Evolutionary conservation across 2,329 filamentous ascomycete species (phyloP).

Genomic region (Sphaceloma murrayae): DNA sequence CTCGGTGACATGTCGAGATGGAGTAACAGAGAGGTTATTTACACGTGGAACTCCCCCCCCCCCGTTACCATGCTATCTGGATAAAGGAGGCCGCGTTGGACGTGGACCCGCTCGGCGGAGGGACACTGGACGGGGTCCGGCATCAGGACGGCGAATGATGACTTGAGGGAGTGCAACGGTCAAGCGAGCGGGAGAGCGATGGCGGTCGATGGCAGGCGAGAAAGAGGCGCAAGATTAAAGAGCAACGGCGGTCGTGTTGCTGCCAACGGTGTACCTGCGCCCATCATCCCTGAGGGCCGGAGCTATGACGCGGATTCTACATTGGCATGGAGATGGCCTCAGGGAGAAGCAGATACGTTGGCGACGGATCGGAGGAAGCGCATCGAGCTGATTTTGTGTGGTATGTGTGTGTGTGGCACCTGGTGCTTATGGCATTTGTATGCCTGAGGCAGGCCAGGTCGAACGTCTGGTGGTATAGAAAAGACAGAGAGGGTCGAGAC

Average conservation of each 20-base stretch:
- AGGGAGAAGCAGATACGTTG: neutral
- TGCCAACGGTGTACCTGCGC: conserved; percentile 13
- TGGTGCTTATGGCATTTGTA: too few species aligned
- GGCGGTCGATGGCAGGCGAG: neutral
- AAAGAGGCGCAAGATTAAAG: conserved; percentile 7
- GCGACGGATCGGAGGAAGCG: too few species aligned
- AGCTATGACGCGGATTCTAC: neutral
- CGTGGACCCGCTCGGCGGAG: neutral
- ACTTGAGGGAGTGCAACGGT: neutral
- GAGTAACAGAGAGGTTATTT: too few species aligned
- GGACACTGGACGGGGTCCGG: neutral
- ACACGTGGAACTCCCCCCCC: conserved; percentile 4
- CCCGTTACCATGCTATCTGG: conserved; percentile 13
- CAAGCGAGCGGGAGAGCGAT: neutral
- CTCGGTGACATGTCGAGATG: neutral
- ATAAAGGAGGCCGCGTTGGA: conserved; percentile 10
- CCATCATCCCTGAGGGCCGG: too few species aligned
- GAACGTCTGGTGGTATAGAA: too few species aligned
- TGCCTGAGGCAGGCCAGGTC: too few species aligned
- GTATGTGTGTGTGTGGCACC: too few species aligned
- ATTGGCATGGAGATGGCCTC: conserved; percentile 6
- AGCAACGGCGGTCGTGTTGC: conserved; percentile 7
- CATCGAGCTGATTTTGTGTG: too few species aligned
- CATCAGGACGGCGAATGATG: neutral
- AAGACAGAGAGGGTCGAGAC: neutral